Conservation (phyloP, 2,329 filamentous ascomycete species). For the Lasiodiplodia sp. region DNA sequence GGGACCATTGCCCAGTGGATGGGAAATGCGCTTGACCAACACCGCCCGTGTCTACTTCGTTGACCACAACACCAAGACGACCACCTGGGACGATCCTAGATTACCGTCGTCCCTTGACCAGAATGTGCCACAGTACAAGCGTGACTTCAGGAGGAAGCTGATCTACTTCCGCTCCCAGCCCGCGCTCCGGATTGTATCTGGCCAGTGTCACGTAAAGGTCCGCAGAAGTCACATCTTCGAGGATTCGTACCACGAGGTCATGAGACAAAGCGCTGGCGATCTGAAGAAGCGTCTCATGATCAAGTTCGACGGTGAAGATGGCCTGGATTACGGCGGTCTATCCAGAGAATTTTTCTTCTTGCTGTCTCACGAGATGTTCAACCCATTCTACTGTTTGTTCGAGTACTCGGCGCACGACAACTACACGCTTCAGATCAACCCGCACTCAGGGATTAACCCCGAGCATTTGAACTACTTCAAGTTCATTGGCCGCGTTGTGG, state of each 20-base stretch:
- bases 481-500: conserved; percentile 97
- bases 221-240: conserved; percentile 97
- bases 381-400: conserved; percentile 99
- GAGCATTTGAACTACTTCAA: conserved; percentile 99
- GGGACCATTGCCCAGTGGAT: conserved; percentile 92
- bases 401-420: conserved; percentile 99
- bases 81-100: conserved; percentile 97
- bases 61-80: conserved; percentile 99
- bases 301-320: conserved; percentile 98
- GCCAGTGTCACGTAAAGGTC: conserved; percentile 98
- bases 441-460: conserved; percentile 97
- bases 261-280: conserved; percentile 92
- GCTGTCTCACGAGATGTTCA: conserved; percentile 99
- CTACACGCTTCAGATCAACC: conserved; percentile 99
- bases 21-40: conserved; percentile 99
- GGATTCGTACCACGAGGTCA: conserved; percentile 98
- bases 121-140: conserved; percentile 99
- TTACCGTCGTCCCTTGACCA: conserved; percentile 95
- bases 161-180: conserved; percentile 99
- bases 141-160: conserved; percentile 95
- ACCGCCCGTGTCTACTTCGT: conserved; percentile 98
- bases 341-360: conserved; percentile 99
- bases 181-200: conserved; percentile 90
- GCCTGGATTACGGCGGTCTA: conserved; percentile 95
- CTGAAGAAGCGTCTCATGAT: conserved; percentile 99